Evolutionary conservation across 139 green algal species (phyloP).

Genomic region (Microglena sp.): DNA sequence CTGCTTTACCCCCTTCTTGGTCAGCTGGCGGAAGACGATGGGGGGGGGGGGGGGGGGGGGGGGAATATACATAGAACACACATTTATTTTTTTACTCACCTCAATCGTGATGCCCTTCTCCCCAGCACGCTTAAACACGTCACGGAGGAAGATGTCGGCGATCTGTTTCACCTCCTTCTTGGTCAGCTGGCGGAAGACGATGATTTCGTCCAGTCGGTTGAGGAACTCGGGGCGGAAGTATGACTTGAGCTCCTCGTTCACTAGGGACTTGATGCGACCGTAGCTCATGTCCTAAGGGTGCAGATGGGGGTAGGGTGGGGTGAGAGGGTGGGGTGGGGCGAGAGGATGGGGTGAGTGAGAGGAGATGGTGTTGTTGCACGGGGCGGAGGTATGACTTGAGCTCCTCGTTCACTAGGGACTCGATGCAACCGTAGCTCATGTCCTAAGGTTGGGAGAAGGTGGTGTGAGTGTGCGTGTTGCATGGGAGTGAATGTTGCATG

Average conservation of each 20-base stretch:
- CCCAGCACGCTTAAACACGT: slow-evolving; percentile 85
- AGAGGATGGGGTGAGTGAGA: too few species aligned
- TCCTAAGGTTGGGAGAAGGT: slow-evolving; percentile 1
- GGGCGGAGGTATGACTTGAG: slow-evolving; percentile 78
- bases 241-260: slow-evolving; percentile 92
- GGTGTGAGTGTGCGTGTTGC: neutral
- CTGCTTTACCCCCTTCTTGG: slow-evolving; percentile 95
- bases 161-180: slow-evolving; percentile 98
- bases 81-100: too few species aligned
- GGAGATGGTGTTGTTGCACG: too few species aligned
- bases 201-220: slow-evolving; percentile 97
- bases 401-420: slow-evolving; percentile 86
- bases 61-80: too few species aligned
- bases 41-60: too few species aligned
- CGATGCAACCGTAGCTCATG: slow-evolving; percentile 90
- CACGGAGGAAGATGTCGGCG: slow-evolving; percentile 97
- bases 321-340: neutral
- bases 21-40: slow-evolving; percentile 28
- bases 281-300: slow-evolving; percentile 45
- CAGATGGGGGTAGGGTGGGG: neutral
- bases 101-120: slow-evolving; percentile 96
- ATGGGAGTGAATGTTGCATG: too few species aligned
- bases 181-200: slow-evolving; percentile 91
- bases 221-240: slow-evolving; percentile 98
- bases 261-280: slow-evolving; percentile 94